Base-by-base conservation (phyloP, 176 grass and related monocot species). In the Pharus latifolius region DNA sequence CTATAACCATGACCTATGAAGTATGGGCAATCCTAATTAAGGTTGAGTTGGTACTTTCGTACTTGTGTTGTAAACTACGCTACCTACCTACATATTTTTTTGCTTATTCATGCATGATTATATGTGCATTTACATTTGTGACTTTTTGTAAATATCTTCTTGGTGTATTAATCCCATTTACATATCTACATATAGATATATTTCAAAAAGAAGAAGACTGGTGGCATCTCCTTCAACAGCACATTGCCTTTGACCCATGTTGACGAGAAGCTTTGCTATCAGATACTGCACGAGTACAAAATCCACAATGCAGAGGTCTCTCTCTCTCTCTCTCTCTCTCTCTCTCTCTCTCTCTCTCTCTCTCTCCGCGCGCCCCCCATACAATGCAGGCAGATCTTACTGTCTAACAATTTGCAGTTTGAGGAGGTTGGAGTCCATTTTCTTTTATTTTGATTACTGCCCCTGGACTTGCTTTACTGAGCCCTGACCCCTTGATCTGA, bases 141-240 rank as follows among this genome's bases (percentile, higher is more conserved):
- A n/a, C n/a, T n/a, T n/a, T n/a, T n/a, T n/a, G n/a, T n/a, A n/a
- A n/a, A n/a, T n/a, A n/a, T n/a, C n/a, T n/a, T n/a, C n/a, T n/a
- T n/a, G n/a, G n/a, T n/a, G n/a, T n/a, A n/a, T n/a, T n/a, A n/a
- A n/a, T n/a, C n/a, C n/a, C n/a, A n/a, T n/a, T n/a, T n/a, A n/a
- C n/a, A n/a, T n/a, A n/a, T n/a, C n/a, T 76, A 35, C 32, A 63
- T 82, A 54, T 69, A 98, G 95, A 94, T 94, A 86, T 99, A 99
- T 82, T 99, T 99, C 72, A 93, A 91, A 87, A 99, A 73, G 84
- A 98, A 93, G 71, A 99, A 99, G 78, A 94, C 95, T 46, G 95
- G 95, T 33, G 95, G 95, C 32, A 91, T 99, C 81, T 94, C 90
- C 45, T 99, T 94, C 80, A 99, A 99, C 68, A 94, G 87, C 54